Evolutionary conservation across 2,329 filamentous ascomycete genomes (phyloP).

Genomic region (Fusarium devonianum): DNA sequence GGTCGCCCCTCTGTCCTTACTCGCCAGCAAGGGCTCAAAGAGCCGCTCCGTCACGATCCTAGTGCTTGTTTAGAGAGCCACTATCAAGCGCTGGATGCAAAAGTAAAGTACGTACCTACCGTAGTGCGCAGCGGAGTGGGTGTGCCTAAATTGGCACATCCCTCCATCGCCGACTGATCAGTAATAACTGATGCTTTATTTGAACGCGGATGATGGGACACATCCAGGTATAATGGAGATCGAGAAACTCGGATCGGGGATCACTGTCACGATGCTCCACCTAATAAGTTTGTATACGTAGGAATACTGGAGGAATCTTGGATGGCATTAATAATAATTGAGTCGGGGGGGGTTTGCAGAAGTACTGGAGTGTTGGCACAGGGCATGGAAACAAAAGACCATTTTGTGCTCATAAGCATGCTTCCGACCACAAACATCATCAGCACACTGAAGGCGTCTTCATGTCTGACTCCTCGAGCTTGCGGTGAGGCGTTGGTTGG

Average conservation of each 20-base stretch:
- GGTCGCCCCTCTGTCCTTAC: slow-evolving; percentile 30
- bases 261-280: too few species aligned
- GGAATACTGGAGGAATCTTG: too few species aligned
- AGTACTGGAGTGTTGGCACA: too few species aligned
- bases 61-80: slow-evolving; percentile 35
- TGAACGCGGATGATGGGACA: slow-evolving; percentile 9
- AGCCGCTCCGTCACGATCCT: slow-evolving; percentile 42
- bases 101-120: slow-evolving; percentile 20
- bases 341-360: too few species aligned
- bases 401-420: slow-evolving; percentile 10
- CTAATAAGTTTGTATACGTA: too few species aligned
- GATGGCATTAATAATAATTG: too few species aligned
- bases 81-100: slow-evolving; percentile 18
- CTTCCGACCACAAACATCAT: slow-evolving; percentile 14
- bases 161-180: slow-evolving; percentile 26
- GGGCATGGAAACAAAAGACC: not conserved
- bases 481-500: too few species aligned
- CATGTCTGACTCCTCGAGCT: slow-evolving; percentile 9
- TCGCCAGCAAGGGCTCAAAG: slow-evolving; percentile 38
- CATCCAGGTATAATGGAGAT: slow-evolving; percentile 8
- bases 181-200: slow-evolving; percentile 13
- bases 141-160: slow-evolving; percentile 30
- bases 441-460: not conserved
- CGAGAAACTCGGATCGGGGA: slow-evolving; percentile 8
- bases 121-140: slow-evolving; percentile 12